A percentile compares a stretch with the other conserved stretches of the same genome.
Evolutionary conservation across 129 eudicot genomes (phyloP).

Genomic region (Smallanthus sonchifolius): DNA sequence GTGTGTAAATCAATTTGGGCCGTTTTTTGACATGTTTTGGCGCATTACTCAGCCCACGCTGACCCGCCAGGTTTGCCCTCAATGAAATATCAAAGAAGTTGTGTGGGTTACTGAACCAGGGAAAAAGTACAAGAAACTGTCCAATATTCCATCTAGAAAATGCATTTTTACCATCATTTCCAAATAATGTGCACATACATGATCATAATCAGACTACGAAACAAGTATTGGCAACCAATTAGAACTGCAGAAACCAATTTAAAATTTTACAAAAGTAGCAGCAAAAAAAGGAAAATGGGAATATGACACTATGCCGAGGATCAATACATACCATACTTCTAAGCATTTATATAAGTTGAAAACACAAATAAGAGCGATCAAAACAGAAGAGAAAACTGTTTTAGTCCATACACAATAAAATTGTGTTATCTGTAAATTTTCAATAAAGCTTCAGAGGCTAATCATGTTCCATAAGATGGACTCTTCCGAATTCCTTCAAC

Average conservation of each 20-base stretch:
- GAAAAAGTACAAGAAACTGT: background rate
- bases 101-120: background rate
- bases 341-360: too few relatives aligned
- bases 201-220: background rate
- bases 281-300: background rate
- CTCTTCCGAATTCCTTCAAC: background rate
- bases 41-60: background rate
- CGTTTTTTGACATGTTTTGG: background rate
- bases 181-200: background rate
- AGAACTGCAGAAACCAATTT: background rate
- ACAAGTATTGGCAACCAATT: background rate
- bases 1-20: too few relatives aligned
- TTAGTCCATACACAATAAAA: too few relatives aligned
- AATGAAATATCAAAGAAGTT: background rate
- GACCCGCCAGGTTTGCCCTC: background rate
- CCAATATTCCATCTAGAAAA: background rate
- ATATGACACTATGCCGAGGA: too few relatives aligned
- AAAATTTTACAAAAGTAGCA: background rate
- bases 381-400: too few relatives aligned
- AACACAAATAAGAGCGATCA: background rate
- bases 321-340: too few relatives aligned
- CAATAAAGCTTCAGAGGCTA: background rate
- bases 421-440: background rate
- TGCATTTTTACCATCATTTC: background rate
- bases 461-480: background rate